Percentiles rank a stretch among this genome's conserved stretches.
Evolutionary conservation across 2,329 filamentous ascomycete species (phyloP).

Genomic region (Dactylellina parvicollis): DNA sequence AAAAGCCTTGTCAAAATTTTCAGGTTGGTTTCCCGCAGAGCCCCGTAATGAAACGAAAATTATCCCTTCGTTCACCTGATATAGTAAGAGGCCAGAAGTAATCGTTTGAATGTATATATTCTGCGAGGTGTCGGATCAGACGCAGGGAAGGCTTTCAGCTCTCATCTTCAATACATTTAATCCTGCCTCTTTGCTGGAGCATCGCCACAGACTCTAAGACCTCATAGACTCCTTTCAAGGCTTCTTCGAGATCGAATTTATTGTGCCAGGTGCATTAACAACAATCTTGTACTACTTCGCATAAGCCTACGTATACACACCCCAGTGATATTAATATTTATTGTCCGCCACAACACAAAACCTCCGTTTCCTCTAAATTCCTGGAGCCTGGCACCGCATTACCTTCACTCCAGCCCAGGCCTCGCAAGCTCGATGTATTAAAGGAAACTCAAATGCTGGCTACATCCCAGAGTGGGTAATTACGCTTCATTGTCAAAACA

Average conservation of each 20-base stretch:
- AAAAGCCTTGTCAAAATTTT: conserved; percentile 35
- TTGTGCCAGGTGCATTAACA: conserved; percentile 23
- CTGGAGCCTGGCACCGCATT: not conserved
- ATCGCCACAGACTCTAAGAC: too few relatives aligned
- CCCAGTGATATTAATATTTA: conserved; percentile 13
- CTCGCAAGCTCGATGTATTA: not conserved
- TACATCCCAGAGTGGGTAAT: not conserved
- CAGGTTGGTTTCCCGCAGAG: conserved; percentile 34
- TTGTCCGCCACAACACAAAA: conserved; percentile 43
- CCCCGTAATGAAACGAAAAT: conserved; percentile 40
- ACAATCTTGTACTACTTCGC: conserved; percentile 40
- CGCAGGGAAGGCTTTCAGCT: conserved; percentile 13
- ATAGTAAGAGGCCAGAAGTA: conserved; percentile 10
- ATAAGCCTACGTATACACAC: conserved; percentile 39
- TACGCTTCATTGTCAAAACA: not conserved
- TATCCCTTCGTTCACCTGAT: conserved; percentile 25
- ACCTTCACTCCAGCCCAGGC: not conserved
- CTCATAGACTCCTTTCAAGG: too few relatives aligned
- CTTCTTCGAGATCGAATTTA: conserved; percentile 19
- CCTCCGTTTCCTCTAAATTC: conserved; percentile 19
- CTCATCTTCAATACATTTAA: conserved; percentile 13
- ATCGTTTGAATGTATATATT: conserved; percentile 20
- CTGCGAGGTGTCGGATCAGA: conserved; percentile 15
- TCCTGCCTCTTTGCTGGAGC: too few relatives aligned
- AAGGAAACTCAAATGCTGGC: conserved; percentile 9